Conservation (phyloP, 1,284 basidiomycete genomes). For the Trametes sp. region DNA sequence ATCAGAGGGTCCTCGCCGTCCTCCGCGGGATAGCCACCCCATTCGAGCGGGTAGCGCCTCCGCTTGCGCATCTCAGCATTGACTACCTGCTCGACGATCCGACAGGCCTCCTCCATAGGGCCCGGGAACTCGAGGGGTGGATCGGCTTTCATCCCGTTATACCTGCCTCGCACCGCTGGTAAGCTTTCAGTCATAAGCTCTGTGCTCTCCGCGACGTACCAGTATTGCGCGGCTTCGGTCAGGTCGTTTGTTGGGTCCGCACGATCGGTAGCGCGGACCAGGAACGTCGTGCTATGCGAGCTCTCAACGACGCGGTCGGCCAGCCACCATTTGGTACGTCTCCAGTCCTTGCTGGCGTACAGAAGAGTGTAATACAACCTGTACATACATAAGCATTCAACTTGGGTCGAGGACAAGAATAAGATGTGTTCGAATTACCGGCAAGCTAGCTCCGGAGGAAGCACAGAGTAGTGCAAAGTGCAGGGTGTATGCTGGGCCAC, state of each 20-base stretch:
- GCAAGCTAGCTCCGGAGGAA: constrained; percentile 77
- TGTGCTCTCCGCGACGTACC: constrained; percentile 47
- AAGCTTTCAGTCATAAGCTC: too few species aligned
- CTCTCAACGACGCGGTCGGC: constrained; percentile 84
- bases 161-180: constrained; percentile 60
- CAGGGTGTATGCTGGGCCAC: constrained; percentile 79
- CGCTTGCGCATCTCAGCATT: constrained; percentile 75
- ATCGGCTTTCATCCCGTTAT: constrained; percentile 73
- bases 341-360: constrained; percentile 68
- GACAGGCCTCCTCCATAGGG: constrained; percentile 82
- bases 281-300: constrained; percentile 86
- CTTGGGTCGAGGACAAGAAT: neutral
- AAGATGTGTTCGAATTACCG: constrained; percentile 29
- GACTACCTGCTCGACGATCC: constrained; percentile 78
- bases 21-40: constrained; percentile 54
- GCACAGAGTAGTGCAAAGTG: constrained; percentile 71
- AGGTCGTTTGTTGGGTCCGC: constrained; percentile 50
- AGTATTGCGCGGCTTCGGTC: constrained; percentile 72
- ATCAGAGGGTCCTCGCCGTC: constrained; percentile 45
- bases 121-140: constrained; percentile 68
- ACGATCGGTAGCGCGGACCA: constrained; percentile 54
- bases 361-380: constrained; percentile 75
- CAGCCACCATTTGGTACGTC: constrained; percentile 84
- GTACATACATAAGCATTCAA: neutral
- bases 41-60: constrained; percentile 76